Evolutionary conservation across 179 eudicot species (phyloP), one percentile per base, ranked within the genome.

Genomic region (Actinidia arguta): DNA sequence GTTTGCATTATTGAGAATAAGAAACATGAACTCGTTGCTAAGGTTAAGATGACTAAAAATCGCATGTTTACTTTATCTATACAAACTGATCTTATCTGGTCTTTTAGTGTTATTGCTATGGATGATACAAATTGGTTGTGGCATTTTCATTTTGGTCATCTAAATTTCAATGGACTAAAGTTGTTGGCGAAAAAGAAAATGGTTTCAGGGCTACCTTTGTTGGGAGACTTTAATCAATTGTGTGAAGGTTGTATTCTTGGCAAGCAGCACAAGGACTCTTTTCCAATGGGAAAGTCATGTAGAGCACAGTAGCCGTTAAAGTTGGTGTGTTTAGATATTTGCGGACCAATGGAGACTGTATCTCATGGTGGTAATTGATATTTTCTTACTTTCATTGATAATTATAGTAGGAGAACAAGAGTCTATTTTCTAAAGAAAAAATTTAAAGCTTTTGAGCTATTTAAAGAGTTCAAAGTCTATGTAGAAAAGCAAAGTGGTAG

Each of bases 311-410:
- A 66, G 44, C 74, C 17, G 31, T 70, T 68, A 24, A 52, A 68
- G 52, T 68, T 80, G 13, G 66, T 80, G 47, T 76, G 70, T 39
- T 80, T 54, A 5, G 67, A 69, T 55, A 56, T 71, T 25, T 80
- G 76, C 50, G 76, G 76, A 71, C 82, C 76, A 39, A 69, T 80
- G 31, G 61, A n/a, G 39, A 51, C 46, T 52, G 8, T 13, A 36
- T 22, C 83, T 31, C 42, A 36, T 80, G 68, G 83, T 36, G 63
- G 74, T 59, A 81, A 73, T 58, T 24, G 59, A 25, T 81, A 81
- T 73, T 73, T 81, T 72, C 78, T 81, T 81, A 39, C 78, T 56
- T 81, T 81, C 74, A 81, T 81, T 39, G 83, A 81, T 81, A 72
- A 81, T 46, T 81, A 36, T 51, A 81, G 22, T 16, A 72, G 78